These are phyloP conservation scores for Fraxinus xanthoxyloides DNA, from an alignment of 305 asterid species.

Conservation along the genomic window DNA sequence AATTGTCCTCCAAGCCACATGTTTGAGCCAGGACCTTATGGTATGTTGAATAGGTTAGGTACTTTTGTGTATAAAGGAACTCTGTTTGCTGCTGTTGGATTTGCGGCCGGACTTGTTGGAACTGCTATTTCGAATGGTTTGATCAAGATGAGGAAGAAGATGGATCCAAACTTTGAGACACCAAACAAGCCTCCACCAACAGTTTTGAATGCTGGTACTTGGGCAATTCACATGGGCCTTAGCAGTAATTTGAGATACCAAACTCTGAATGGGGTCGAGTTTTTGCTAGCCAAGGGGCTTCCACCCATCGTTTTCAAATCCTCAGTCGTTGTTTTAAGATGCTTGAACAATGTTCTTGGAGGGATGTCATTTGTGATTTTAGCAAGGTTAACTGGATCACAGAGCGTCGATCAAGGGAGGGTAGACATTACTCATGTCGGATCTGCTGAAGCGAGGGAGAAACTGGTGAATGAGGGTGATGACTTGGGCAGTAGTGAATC, in stretches of 20 bases:
- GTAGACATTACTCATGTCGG: slow-evolving; percentile 11
- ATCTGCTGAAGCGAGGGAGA: slow-evolving; percentile 12
- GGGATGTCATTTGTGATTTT: slow-evolving; percentile 49
- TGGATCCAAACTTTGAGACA: slow-evolving; percentile 49
- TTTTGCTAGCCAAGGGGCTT: slow-evolving; percentile 38
- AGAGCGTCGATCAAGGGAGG: slow-evolving; percentile 25
- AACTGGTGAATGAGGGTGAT: slow-evolving; percentile 6
- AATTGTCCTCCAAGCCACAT: slow-evolving; percentile 49
- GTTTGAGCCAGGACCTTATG: slow-evolving; percentile 52
- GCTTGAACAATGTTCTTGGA: slow-evolving; percentile 46
- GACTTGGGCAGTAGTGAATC: slow-evolving; percentile 15
- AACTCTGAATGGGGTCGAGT: slow-evolving; percentile 45
- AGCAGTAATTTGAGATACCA: slow-evolving; percentile 51
- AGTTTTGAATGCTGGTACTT: slow-evolving; percentile 40
- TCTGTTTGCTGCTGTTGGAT: slow-evolving; percentile 44
- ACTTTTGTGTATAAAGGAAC: slow-evolving; percentile 47
- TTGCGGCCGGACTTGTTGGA: slow-evolving; percentile 51
- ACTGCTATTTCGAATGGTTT: slow-evolving; percentile 48
- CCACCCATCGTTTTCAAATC: slow-evolving; percentile 36
- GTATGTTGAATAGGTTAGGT: slow-evolving; percentile 35
- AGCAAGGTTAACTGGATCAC: slow-evolving; percentile 52
- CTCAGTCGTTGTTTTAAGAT: slow-evolving; percentile 41
- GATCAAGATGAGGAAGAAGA: slow-evolving; percentile 42
- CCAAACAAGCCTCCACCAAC: slow-evolving; percentile 55
- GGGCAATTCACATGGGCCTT: slow-evolving; percentile 57